Conservation (phyloP, 495 filamentous ascomycete genomes). For the Neurospora africana region DNA sequence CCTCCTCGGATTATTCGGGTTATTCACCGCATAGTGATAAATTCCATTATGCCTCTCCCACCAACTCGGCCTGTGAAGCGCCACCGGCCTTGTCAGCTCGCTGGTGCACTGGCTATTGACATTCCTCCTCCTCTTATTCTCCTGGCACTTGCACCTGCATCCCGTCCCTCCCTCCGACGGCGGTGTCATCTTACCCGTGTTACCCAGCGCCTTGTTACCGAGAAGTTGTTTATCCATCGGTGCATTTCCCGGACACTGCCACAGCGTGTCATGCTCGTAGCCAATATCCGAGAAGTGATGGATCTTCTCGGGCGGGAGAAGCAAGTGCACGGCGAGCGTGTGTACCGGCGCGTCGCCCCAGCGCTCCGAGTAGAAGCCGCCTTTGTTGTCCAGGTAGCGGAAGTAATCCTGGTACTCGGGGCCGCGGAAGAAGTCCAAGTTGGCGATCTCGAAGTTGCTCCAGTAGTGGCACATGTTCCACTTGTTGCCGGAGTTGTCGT, state of each 20-base stretch:
- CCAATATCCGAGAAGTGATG: slow-evolving; percentile 46
- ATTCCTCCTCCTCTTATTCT: slow-evolving; percentile 21
- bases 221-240: slow-evolving; percentile 28
- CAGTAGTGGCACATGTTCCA: slow-evolving; percentile 49
- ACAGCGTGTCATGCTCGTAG: slow-evolving; percentile 41
- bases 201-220: slow-evolving; percentile 21
- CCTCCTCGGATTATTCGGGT: background rate
- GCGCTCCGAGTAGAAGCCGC: slow-evolving; percentile 46
- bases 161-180: slow-evolving; percentile 31
- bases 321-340: slow-evolving; percentile 39
- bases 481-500: slow-evolving; percentile 24
- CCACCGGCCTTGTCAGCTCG: slow-evolving; percentile 23
- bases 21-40: background rate
- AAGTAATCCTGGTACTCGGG: slow-evolving; percentile 40
- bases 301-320: slow-evolving; percentile 36
- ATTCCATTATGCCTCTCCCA: background rate
- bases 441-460: slow-evolving; percentile 49
- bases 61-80: background rate
- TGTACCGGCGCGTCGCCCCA: slow-evolving; percentile 50
- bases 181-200: slow-evolving; percentile 13
- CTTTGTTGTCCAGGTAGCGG: slow-evolving; percentile 32
- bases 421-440: slow-evolving; percentile 42
- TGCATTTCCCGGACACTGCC: slow-evolving; percentile 36
- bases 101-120: slow-evolving; percentile 24
- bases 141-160: slow-evolving; percentile 36